Conservation (phyloP, 257 asterid genomes). For the Solanum habrochaites region DNA sequence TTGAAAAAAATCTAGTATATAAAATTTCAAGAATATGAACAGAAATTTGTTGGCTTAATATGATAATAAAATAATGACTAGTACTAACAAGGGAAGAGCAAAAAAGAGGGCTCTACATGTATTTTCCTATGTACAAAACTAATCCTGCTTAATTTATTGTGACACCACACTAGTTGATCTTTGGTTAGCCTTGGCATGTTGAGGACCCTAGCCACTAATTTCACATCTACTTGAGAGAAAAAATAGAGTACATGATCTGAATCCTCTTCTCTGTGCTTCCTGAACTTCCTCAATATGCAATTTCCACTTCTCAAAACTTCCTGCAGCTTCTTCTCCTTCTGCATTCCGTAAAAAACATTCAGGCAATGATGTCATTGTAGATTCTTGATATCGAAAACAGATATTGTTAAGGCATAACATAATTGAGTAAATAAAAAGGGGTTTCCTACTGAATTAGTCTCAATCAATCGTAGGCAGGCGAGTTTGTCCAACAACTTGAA, state of each 20-base stretch:
- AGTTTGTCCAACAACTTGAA: background rate
- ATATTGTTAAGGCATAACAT: background rate
- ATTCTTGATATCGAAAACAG: background rate
- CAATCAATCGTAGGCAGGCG: too few relatives aligned
- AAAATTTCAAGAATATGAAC: too few relatives aligned
- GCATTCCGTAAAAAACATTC: slow-evolving; percentile 6
- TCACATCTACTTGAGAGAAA: slow-evolving; percentile 80
- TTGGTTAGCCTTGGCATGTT: slow-evolving; percentile 57
- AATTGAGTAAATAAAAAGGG: background rate
- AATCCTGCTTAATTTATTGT: slow-evolving; percentile 52
- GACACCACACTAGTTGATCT: slow-evolving; percentile 78
- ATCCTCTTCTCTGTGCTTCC: slow-evolving; percentile 35
- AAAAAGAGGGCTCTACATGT: slow-evolving; percentile 56
- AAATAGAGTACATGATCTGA: slow-evolving; percentile 61
- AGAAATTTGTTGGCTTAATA: background rate
- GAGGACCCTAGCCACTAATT: slow-evolving; percentile 62
- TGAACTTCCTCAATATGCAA: slow-evolving; percentile 54
- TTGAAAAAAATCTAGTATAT: too few relatives aligned
- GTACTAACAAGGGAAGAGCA: slow-evolving; percentile 71
- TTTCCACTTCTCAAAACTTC: slow-evolving; percentile 60
- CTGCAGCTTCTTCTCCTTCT: slow-evolving; percentile 81
- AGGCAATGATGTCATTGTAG: background rate
- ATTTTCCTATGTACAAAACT: slow-evolving; percentile 58
- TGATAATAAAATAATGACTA: background rate
- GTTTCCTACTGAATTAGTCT: too few relatives aligned